Percentiles rank a stretch among this genome's conserved stretches.
These are phyloP conservation scores for Pythium scleroteichum DNA, from an alignment of 352 stramenopile species.

Conservation along the genomic window DNA sequence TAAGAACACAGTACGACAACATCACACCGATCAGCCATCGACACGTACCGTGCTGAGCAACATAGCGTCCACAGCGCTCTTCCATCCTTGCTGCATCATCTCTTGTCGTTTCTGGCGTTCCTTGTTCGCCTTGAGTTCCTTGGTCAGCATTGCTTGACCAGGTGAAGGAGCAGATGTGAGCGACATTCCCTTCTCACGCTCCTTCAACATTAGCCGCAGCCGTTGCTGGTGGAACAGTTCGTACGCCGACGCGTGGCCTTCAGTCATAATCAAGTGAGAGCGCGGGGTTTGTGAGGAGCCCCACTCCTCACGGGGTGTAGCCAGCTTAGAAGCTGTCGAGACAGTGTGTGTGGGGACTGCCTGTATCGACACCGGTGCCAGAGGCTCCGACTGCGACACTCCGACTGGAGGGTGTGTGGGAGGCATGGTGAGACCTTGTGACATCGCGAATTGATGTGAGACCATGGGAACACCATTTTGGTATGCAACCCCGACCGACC, in stretches of 20 bases:
- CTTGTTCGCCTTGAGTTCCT: constrained; percentile 87
- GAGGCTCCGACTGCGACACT: constrained; percentile 3
- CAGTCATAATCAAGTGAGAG: constrained; percentile 80
- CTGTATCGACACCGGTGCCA: constrained; percentile 21
- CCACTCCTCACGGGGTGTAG: constrained; percentile 85
- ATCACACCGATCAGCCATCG: too few relatives aligned
- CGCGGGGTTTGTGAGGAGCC: constrained; percentile 83
- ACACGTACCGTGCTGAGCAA: constrained; percentile 56
- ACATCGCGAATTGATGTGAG: constrained; percentile 20
- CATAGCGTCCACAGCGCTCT: constrained; percentile 81
- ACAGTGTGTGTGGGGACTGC: constrained; percentile 37
- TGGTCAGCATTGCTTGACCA: constrained; percentile 85
- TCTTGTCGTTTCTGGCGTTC: constrained; percentile 85
- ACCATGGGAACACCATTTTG: constrained; percentile 22
- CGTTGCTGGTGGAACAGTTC: constrained; percentile 88
- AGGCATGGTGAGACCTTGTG: constrained; percentile 17
- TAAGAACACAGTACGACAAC: too few relatives aligned
- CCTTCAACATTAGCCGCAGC: constrained; percentile 81
- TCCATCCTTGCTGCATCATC: constrained; percentile 90
- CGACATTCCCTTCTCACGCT: constrained; percentile 79
- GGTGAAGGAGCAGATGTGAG: constrained; percentile 77
- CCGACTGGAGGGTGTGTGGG: constrained; percentile 8
- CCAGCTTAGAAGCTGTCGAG: constrained; percentile 46
- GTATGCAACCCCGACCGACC: constrained; percentile 11
- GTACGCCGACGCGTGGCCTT: constrained; percentile 80